Evolutionary conservation across 2,329 filamentous ascomycete species (phyloP), one percentile per base, ranked within the genome.

Genomic region (Shiraia bambusicola): DNA sequence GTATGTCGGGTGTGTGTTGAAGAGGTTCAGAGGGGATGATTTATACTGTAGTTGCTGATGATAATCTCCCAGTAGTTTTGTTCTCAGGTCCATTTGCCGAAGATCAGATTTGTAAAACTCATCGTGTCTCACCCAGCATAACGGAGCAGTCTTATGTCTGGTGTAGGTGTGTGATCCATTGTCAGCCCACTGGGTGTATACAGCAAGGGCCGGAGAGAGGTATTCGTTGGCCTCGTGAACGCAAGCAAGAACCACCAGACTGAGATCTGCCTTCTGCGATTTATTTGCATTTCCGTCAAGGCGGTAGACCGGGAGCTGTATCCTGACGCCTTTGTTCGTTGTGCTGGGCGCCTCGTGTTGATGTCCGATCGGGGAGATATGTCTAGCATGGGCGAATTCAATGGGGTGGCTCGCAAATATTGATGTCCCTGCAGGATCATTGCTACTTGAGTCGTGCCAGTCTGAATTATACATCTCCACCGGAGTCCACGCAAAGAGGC

Each of bases 401-500:
- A 4, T 19, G 1, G 40, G 44, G 6, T 40, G 32, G 4, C 1
- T n/a, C 9, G 44, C 36, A 14, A 47, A 47, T 10, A 47, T 13
- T 6, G 39, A 37, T 13, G 14, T 38, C 2, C 36, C 36, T 8
- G n/a, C 16, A 7, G 25, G n/a, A 6, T 11, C 15, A 6, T 29
- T 8, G 16, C 3, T 29, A 13, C n/a, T 5, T 4, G 6, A 10
- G 6, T 8, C 13, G 9, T 6, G 9, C n/a, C 12, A 9, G 8
- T 11, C 3, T 5, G 15, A 24, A 22, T 1, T 2, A 7, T 9
- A 9, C 11, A 9, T 10, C 10, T 12, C 9, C 14, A 14, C 5
- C 11, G 37, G 30, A 22, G n/a, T 35, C 49, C 43, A 52, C 4
- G 41, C 37, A 31, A 56, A 54, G 4, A 56, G 25, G 13, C 37